These are phyloP conservation scores for Seiridium cupressi DNA, from an alignment of 2,329 filamentous ascomycete species.

Conservation along the genomic window DNA sequence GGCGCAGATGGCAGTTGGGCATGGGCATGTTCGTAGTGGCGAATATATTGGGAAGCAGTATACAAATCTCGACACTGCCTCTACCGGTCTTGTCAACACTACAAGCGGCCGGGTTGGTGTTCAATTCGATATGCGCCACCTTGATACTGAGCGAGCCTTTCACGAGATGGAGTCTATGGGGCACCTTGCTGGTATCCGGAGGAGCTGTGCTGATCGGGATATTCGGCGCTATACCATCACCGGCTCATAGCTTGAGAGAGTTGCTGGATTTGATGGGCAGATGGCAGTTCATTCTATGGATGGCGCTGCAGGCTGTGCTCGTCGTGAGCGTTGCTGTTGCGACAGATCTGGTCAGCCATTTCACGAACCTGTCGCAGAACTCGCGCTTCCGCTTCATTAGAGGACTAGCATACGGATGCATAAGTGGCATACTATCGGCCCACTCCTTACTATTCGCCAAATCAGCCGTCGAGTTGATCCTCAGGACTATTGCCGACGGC, in stretches of 20 bases:
- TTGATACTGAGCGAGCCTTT: conserved; percentile 91
- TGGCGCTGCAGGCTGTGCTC: conserved; percentile 73
- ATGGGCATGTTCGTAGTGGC: conserved; percentile 97
- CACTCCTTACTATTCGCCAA: conserved; percentile 93
- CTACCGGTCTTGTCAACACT: conserved; percentile 92
- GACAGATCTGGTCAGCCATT: conserved; percentile 53
- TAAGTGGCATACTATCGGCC: conserved; percentile 90
- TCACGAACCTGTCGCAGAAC: conserved; percentile 55
- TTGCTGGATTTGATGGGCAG: conserved; percentile 73
- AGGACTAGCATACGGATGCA: conserved; percentile 83
- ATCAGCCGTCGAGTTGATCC: conserved; percentile 90
- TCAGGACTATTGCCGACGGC: conserved; percentile 79
- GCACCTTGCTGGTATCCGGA: conserved; percentile 81
- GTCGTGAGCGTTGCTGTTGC: conserved; percentile 66
- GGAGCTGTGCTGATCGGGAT: conserved; percentile 91
- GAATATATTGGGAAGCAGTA: conserved; percentile 90
- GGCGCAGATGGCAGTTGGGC: conserved; percentile 92
- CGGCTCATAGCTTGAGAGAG: conserved; percentile 83
- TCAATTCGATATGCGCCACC: conserved; percentile 97
- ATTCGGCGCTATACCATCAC: conserved; percentile 91
- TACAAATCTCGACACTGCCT: conserved; percentile 95
- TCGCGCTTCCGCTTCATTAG: conserved; percentile 71
- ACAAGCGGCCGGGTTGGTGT: conserved; percentile 93
- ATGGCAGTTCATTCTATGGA: conserved; percentile 82
- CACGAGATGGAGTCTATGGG: conserved; percentile 87